Conservation (phyloP, 176 grass and related monocot species). For the Phragmites australis region DNA sequence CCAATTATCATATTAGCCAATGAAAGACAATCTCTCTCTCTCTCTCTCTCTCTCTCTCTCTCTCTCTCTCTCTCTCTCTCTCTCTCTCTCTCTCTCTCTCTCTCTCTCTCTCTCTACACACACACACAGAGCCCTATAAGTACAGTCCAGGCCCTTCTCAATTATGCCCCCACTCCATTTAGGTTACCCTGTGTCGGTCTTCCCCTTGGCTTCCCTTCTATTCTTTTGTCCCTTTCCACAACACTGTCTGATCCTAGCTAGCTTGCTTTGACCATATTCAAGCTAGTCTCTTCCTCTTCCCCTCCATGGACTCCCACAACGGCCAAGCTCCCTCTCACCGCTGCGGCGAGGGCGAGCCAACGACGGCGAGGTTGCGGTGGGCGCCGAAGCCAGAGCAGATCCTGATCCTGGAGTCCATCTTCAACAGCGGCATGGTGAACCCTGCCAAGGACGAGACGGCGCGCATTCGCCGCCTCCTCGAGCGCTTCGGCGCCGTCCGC, state of each 20-base stretch:
- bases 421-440: constrained; percentile 66
- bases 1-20: constrained; percentile 16
- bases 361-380: constrained; percentile 47
- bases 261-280: constrained; percentile 27
- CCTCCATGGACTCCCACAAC: constrained; percentile 41
- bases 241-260: background rate
- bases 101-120: background rate
- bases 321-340: constrained; percentile 11
- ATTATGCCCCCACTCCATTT: constrained; percentile 24
- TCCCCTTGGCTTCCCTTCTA: constrained; percentile 28
- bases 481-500: constrained; percentile 53
- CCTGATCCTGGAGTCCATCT: constrained; percentile 60
- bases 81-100: background rate
- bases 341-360: background rate
- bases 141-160: constrained; percentile 14
- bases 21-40: constrained; percentile 19
- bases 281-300: background rate
- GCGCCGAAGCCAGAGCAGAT: constrained; percentile 58
- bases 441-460: constrained; percentile 54
- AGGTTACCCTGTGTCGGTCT: constrained; percentile 19
- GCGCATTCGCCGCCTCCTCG: constrained; percentile 47
- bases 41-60: background rate
- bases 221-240: constrained; percentile 36
- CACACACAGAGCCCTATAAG: constrained; percentile 36
- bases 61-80: background rate